phyloP scores from a whole-genome alignment of 1,284 basidiomycete genomes.

The Trichosporon sp. region DNA sequence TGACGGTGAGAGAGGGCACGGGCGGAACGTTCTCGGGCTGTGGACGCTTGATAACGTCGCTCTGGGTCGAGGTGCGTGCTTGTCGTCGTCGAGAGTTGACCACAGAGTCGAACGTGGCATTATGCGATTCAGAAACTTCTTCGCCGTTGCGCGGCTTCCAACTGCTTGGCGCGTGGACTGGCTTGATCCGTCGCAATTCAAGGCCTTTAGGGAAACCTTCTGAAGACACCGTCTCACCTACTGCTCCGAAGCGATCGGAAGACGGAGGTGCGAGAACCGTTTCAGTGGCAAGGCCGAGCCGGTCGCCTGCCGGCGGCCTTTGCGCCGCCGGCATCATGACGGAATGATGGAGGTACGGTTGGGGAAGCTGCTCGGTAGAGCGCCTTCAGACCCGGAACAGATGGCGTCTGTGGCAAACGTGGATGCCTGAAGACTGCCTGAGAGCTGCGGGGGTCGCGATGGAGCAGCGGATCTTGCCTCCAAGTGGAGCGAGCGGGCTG shows the following conservation, averaged over 20 bases:
- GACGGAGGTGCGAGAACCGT: not conserved
- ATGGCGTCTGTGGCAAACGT: not conserved
- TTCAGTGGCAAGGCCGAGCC: not conserved
- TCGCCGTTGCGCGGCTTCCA: not conserved
- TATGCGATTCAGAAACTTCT: not conserved
- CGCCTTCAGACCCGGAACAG: not conserved
- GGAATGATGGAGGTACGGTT: not conserved
- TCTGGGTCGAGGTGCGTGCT: not conserved
- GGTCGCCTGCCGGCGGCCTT: conserved; percentile 8
- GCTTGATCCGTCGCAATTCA: not conserved
- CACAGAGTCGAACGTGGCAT: not conserved
- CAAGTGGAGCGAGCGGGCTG: not conserved
- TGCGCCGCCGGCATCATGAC: conserved; percentile 10
- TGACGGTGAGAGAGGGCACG: not conserved
- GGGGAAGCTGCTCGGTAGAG: too few species aligned
- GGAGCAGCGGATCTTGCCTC: not conserved
- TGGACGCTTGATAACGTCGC: not conserved
- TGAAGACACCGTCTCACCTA: not conserved
- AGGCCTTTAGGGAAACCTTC: not conserved
- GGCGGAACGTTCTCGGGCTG: not conserved
- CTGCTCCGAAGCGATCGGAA: not conserved
- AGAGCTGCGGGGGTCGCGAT: not conserved
- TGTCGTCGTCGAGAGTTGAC: not conserved
- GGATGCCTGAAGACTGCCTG: not conserved
- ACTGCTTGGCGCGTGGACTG: not conserved